Evolutionary conservation across 495 filamentous ascomycete species (phyloP).

Genomic region (Daldinia bambusicola): DNA sequence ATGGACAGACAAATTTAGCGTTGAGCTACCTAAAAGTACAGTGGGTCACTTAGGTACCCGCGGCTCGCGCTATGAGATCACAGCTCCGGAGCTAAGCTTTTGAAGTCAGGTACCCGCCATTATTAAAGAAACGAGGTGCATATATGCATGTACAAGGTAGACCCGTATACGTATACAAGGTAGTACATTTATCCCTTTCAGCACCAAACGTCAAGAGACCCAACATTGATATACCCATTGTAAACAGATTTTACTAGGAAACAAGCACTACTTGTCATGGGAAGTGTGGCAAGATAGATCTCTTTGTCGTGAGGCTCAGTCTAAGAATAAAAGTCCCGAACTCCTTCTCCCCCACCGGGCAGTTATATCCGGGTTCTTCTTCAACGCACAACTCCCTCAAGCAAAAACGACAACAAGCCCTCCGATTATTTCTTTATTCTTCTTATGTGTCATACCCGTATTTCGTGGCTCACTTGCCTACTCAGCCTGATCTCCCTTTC

Average conservation of each 20-base stretch:
- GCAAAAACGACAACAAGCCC: not conserved
- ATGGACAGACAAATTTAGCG: constrained; percentile 13
- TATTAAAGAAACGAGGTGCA: too few species aligned
- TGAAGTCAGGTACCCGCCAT: not conserved
- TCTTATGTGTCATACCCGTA: not conserved
- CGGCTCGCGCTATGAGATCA: not conserved
- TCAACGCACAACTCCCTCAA: not conserved
- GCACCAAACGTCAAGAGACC: not conserved
- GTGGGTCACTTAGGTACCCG: constrained; percentile 13
- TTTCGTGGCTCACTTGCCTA: not conserved
- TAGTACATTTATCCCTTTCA: constrained; percentile 3
- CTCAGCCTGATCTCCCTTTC: not conserved
- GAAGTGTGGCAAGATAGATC: constrained; percentile 2
- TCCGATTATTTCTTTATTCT: constrained; percentile 2
- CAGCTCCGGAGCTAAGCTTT: not conserved
- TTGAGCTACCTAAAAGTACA: too few species aligned
- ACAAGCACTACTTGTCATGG: not conserved
- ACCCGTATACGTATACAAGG: too few species aligned
- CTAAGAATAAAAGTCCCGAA: not conserved
- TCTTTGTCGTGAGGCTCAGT: constrained; percentile 3
- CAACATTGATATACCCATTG: not conserved
- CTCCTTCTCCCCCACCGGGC: not conserved
- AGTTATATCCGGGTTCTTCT: constrained; percentile 1
- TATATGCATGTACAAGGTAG: too few species aligned
- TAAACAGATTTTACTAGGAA: not conserved